Percentiles rank a stretch among this genome's conserved stretches.
Conservation (phyloP, 192 early-diverging fungal species). For the Mortierella hygrophila region DNA sequence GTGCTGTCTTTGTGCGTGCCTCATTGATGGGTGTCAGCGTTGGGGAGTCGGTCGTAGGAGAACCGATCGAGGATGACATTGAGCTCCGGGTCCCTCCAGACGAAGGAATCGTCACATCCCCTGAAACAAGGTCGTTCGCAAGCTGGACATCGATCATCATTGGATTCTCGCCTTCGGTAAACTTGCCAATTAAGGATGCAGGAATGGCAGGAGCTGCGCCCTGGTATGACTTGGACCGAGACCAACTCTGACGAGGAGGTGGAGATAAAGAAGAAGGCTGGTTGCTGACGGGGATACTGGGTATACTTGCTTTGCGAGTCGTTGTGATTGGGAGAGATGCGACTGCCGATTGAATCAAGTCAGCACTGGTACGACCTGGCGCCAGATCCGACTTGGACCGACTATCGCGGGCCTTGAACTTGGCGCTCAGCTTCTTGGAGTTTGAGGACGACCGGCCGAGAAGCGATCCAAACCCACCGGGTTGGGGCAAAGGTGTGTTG, state of each 20-base stretch:
- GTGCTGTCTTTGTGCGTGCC: background rate
- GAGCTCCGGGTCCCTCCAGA: conserved; percentile 26
- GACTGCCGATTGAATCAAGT: background rate
- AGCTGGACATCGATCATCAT: conserved; percentile 22
- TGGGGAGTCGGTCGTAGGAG: conserved; percentile 22
- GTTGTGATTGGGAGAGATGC: conserved; percentile 4
- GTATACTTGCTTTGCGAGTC: conserved; percentile 19
- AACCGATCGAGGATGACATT: conserved; percentile 22
- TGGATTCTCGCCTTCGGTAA: background rate
- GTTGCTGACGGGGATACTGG: conserved; percentile 1
- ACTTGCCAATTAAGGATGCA: background rate
- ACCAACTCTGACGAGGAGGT: conserved; percentile 51
- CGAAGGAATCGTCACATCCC: background rate
- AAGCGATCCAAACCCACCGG: background rate
- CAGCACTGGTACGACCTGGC: background rate
- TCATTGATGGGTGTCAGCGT: background rate
- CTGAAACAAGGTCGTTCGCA: conserved; percentile 15
- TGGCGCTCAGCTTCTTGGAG: conserved; percentile 29
- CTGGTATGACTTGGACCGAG: conserved; percentile 41
- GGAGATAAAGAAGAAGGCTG: conserved; percentile 37
- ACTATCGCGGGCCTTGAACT: conserved; percentile 10
- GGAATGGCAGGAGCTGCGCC: background rate
- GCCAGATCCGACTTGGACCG: conserved; percentile 38
- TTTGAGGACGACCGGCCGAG: conserved; percentile 18
- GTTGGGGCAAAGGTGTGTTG: background rate